Evolutionary conservation across 805 yeast genomes (phyloP).

Genomic region (Danielia reshetovae): DNA sequence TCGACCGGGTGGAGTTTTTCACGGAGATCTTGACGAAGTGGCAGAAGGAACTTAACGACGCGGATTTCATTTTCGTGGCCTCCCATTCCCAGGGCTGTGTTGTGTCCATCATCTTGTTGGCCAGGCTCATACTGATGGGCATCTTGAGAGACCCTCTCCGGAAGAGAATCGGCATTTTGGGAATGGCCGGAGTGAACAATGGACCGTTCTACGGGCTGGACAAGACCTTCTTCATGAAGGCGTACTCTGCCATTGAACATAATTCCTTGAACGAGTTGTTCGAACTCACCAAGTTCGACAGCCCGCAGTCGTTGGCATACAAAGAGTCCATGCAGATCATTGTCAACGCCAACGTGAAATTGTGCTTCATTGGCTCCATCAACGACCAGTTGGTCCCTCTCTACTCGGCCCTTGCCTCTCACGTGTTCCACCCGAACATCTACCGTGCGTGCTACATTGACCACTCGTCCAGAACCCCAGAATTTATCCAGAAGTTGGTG

Average conservation of each 20-base stretch:
- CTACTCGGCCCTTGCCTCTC: conserved; percentile 80
- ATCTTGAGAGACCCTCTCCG: conserved; percentile 34
- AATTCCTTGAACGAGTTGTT: conserved; percentile 83
- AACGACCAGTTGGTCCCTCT: conserved; percentile 94
- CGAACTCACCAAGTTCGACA: conserved; percentile 76
- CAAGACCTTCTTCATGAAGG: conserved; percentile 75
- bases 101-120: conserved; percentile 76
- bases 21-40: conserved; percentile 68
- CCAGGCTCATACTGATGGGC: conserved; percentile 61
- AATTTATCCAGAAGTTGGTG: conserved; percentile 71
- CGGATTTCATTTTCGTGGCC: conserved; percentile 88
- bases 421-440: conserved; percentile 83
- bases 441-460: conserved; percentile 88
- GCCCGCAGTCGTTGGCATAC: conserved; percentile 67
- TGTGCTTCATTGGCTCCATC: conserved; percentile 81
- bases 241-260: conserved; percentile 85
- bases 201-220: conserved; percentile 95
- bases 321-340: conserved; percentile 62
- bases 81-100: conserved; percentile 97
- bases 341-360: conserved; percentile 66
- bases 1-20: conserved; percentile 80
- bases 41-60: conserved; percentile 51
- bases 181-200: conserved; percentile 94
- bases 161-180: conserved; percentile 65
- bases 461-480: conserved; percentile 72